Percentiles rank a stretch among this genome's conserved stretches.
Evolutionary conservation across 306 rosid genomes (phyloP).

Genomic region (Glycine soja): DNA sequence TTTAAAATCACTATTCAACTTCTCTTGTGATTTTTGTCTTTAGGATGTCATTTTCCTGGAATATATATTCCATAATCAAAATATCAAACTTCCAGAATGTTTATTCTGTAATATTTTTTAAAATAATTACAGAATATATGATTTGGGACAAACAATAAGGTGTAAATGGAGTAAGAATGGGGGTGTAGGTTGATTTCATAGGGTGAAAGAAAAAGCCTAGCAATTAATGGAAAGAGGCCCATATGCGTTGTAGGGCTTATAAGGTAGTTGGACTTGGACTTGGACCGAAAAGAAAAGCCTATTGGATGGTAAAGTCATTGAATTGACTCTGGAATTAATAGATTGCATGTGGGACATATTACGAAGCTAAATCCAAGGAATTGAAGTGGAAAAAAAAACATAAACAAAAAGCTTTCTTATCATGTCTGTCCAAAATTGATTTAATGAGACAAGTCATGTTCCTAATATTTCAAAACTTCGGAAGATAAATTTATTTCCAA

Average conservation of each 20-base stretch:
- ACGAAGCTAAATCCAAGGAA: constrained; percentile 4
- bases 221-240: too few relatives aligned
- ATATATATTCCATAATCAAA: too few relatives aligned
- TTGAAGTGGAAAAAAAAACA: neutral
- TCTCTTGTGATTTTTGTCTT: too few relatives aligned
- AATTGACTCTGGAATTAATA: neutral
- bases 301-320: neutral
- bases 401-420: neutral
- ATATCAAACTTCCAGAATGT: too few relatives aligned
- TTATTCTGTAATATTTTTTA: too few relatives aligned
- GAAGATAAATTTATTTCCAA: neutral
- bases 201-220: too few relatives aligned
- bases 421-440: neutral
- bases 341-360: neutral
- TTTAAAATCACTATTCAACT: too few relatives aligned
- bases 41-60: too few relatives aligned
- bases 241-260: neutral
- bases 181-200: too few relatives aligned
- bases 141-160: too few relatives aligned
- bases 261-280: neutral
- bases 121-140: too few relatives aligned
- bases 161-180: too few relatives aligned
- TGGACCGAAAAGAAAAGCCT: neutral
- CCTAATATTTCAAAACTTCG: neutral
- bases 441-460: constrained; percentile 10